Evolutionary conservation across 228 moss, liverwort and hornwort species (phyloP).

Genomic region (Sphagnum fallax): DNA sequence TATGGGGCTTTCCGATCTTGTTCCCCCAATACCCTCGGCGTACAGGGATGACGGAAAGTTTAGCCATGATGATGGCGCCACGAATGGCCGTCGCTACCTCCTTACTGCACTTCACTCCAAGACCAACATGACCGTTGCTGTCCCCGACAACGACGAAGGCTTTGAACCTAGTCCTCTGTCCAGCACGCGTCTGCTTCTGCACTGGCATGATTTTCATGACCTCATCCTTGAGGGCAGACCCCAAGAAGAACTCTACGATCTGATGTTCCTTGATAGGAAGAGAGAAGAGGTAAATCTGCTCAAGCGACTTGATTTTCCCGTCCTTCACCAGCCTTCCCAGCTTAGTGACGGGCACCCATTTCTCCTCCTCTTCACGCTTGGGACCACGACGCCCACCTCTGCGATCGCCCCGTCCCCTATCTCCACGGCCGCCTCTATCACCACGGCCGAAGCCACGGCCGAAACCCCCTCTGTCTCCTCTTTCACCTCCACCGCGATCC

Average conservation of each 20-base stretch:
- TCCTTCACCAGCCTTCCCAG: slow-evolving; percentile 91
- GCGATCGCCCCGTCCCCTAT: slow-evolving; percentile 71
- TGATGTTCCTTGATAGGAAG: slow-evolving; percentile 97
- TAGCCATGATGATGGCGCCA: slow-evolving; percentile 92
- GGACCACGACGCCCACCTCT: slow-evolving; percentile 83
- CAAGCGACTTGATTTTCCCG: slow-evolving; percentile 81
- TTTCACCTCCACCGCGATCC: slow-evolving; percentile 57
- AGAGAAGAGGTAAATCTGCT: slow-evolving; percentile 93
- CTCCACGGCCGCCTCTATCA: slow-evolving; percentile 76
- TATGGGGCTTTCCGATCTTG: slow-evolving; percentile 97
- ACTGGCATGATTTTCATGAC: slow-evolving; percentile 99
- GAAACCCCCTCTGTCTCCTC: slow-evolving; percentile 50
- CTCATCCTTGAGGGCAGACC: slow-evolving; percentile 89
- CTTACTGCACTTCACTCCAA: slow-evolving; percentile 97
- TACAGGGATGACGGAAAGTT: slow-evolving; percentile 88
- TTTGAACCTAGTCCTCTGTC: slow-evolving; percentile 91
- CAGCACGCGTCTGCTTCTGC: slow-evolving; percentile 96
- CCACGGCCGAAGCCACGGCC: slow-evolving; percentile 90
- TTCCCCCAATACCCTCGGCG: slow-evolving; percentile 96
- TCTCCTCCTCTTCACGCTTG: slow-evolving; percentile 99
- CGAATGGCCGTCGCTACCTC: slow-evolving; percentile 94
- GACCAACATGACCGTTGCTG: slow-evolving; percentile 79
- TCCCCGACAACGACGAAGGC: slow-evolving; percentile 93
- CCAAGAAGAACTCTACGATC: slow-evolving; percentile 95
- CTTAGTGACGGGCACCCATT: slow-evolving; percentile 98